Evolutionary conservation across 1,139 yeast genomes (phyloP).

Genomic region (Pichia sp.): DNA sequence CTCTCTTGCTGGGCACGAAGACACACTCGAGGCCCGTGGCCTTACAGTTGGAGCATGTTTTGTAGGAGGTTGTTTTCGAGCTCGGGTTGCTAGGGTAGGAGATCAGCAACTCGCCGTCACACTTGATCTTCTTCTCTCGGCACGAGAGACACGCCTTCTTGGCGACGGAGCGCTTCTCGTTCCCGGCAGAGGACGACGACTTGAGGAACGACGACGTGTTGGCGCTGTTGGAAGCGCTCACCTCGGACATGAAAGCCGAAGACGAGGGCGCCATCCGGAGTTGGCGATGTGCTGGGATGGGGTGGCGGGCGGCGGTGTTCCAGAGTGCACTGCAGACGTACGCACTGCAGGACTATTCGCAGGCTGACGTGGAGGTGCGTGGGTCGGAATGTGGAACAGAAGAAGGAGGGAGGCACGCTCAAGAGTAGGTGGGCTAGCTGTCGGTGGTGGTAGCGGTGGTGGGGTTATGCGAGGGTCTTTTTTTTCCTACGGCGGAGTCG

Average conservation of each 20-base stretch:
- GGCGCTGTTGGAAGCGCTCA: not conserved
- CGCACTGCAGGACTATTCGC: too few relatives aligned
- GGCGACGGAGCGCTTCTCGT: slow-evolving; percentile 45
- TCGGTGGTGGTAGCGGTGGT: too few relatives aligned
- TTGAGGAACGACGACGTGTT: not conserved
- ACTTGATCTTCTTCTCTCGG: slow-evolving; percentile 58
- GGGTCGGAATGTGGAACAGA: too few relatives aligned
- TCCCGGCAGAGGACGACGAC: not conserved
- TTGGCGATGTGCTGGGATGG: not conserved
- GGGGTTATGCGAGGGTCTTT: too few relatives aligned
- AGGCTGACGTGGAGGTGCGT: too few relatives aligned
- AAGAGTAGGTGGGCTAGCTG: too few relatives aligned
- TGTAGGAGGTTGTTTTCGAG: slow-evolving; percentile 20
- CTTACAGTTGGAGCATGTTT: slow-evolving; percentile 48
- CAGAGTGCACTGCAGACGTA: too few relatives aligned
- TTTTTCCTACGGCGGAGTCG: too few relatives aligned
- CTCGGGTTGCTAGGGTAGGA: slow-evolving; percentile 17
- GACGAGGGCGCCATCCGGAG: not conserved
- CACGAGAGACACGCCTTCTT: slow-evolving; percentile 58
- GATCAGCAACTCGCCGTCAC: slow-evolving; percentile 50
- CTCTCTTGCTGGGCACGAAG: slow-evolving; percentile 55
- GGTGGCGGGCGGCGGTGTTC: too few relatives aligned
- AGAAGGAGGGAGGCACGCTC: too few relatives aligned
- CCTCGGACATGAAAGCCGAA: not conserved
- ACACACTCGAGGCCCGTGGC: slow-evolving; percentile 48